Evolutionary conservation across 78 protist species (phyloP).

Genomic region (Capsaspora owczarzaki): DNA sequence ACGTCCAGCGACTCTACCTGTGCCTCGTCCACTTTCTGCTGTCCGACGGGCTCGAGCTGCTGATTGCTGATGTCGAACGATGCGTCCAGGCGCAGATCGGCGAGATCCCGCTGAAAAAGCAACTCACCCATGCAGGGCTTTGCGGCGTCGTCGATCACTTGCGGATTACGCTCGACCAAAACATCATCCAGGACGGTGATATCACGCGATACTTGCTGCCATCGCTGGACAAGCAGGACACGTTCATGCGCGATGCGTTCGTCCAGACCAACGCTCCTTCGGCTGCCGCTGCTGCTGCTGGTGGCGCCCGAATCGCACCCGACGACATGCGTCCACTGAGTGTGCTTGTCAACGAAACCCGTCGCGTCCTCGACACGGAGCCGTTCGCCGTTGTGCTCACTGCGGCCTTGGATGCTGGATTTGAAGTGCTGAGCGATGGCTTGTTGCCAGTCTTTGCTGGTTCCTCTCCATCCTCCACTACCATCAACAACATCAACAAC

Average conservation of each 20-base stretch:
- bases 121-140: neutral
- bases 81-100: neutral
- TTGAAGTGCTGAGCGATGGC: neutral
- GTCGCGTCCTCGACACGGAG: neutral
- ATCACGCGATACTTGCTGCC: neutral
- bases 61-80: neutral
- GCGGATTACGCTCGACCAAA: neutral
- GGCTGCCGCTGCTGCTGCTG: neutral
- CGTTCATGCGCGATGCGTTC: neutral
- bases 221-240: neutral
- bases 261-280: neutral
- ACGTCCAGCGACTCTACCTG: neutral
- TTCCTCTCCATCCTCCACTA: too few species aligned
- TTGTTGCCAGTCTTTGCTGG: neutral
- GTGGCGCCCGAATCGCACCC: neutral
- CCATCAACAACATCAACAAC: too few species aligned
- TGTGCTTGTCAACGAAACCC: neutral
- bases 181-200: neutral
- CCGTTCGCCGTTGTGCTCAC: neutral
- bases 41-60: neutral
- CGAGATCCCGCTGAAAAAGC: neutral
- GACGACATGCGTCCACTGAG: neutral
- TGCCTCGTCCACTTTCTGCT: neutral
- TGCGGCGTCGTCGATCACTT: neutral
- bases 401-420: neutral